phyloP scores from a whole-genome alignment of 2,329 filamentous ascomycete genomes.

The Parafenestella ontariensis region DNA sequence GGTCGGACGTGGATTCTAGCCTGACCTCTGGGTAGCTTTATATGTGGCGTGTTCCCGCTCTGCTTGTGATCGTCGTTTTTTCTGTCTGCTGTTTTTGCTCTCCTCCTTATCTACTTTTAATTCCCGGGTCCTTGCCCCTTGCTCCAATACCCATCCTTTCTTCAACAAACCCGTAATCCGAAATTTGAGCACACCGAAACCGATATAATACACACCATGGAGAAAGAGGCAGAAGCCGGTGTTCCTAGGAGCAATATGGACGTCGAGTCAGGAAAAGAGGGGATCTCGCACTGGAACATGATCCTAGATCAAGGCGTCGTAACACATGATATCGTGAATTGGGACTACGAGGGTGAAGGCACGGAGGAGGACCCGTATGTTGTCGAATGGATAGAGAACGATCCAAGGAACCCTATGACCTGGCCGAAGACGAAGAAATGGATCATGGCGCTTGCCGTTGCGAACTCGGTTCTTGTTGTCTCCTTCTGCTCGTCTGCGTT shows the following conservation, averaged over 20 bases:
- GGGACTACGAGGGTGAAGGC: constrained; percentile 52
- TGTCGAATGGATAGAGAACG: constrained; percentile 56
- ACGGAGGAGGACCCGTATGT: constrained; percentile 55
- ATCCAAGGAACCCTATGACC: constrained; percentile 55
- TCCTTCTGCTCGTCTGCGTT: constrained; percentile 54
- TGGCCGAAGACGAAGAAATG: constrained; percentile 52
- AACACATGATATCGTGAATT: constrained; percentile 47
- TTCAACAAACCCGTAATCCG: constrained; percentile 2
- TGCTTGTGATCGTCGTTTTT: constrained; percentile 2
- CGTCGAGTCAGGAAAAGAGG: constrained; percentile 43
- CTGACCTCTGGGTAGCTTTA: constrained; percentile 13
- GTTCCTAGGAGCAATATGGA: constrained; percentile 29
- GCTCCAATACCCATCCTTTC: not conserved
- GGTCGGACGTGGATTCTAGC: not conserved
- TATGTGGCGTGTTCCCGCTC: constrained; percentile 17
- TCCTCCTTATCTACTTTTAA: not conserved
- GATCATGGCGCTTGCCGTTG: constrained; percentile 49
- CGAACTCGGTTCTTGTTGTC: constrained; percentile 53
- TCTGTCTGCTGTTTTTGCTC: not conserved
- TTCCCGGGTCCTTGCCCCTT: not conserved
- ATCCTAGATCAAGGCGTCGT: constrained; percentile 47
- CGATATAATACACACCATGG: constrained; percentile 12
- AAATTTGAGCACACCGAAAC: constrained; percentile 1
- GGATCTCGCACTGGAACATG: constrained; percentile 47
- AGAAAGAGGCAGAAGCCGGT: constrained; percentile 22